phyloP scores from a whole-genome alignment of 2,329 filamentous ascomycete genomes.

The Aspergillus sp. region DNA sequence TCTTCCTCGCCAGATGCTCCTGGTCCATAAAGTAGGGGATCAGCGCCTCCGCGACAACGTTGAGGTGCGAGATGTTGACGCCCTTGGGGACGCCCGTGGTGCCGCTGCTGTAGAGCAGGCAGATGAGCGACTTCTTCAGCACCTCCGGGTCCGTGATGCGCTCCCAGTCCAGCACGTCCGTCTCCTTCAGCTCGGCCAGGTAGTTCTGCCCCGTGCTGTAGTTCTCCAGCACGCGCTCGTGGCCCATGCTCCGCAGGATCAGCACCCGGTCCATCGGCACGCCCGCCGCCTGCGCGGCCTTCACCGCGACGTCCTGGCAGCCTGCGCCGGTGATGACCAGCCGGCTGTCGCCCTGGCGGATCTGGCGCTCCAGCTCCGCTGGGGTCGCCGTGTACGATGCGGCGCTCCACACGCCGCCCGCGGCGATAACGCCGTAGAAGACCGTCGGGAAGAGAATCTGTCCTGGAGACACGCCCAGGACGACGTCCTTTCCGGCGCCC shows the following conservation, averaged over 20 bases:
- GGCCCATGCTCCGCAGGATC: conserved; percentile 7
- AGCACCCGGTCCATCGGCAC: conserved; percentile 10
- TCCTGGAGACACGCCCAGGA: conserved; percentile 12
- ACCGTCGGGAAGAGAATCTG: conserved; percentile 12
- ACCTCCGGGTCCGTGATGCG: conserved; percentile 12
- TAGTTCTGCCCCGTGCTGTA: conserved; percentile 10
- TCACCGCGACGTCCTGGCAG: conserved; percentile 10
- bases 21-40: conserved; percentile 11
- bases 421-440: conserved; percentile 15
- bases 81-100: conserved; percentile 61
- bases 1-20: conserved; percentile 9
- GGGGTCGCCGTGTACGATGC: conserved; percentile 12
- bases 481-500: conserved; percentile 11
- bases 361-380: conserved; percentile 13
- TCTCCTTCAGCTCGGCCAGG: conserved; percentile 5
- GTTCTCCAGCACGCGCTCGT: conserved; percentile 13
- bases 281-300: conserved; percentile 9
- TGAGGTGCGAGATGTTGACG: conserved; percentile 56
- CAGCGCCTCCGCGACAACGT: conserved; percentile 49
- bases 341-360: conserved; percentile 11
- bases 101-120: conserved; percentile 50
- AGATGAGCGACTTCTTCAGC: conserved; percentile 14
- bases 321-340: conserved; percentile 11
- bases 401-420: conserved; percentile 14
- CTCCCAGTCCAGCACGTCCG: conserved; percentile 13